phyloP scores from a whole-genome alignment of 768 basidiomycete species.

The Mycena amicta region DNA sequence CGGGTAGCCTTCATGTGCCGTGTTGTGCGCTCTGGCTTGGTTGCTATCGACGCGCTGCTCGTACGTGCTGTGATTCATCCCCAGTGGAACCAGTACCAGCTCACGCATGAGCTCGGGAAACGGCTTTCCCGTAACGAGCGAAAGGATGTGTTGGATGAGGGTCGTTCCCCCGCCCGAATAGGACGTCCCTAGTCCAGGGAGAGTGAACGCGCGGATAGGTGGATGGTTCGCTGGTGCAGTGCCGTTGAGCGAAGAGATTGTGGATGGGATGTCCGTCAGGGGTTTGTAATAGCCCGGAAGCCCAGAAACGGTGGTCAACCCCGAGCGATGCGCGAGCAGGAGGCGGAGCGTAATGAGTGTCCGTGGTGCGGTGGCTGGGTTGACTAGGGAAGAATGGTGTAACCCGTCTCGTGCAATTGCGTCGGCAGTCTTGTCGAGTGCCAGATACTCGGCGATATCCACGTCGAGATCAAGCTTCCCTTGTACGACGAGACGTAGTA shows the following conservation, averaged over 20 bases:
- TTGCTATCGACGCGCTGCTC: background rate
- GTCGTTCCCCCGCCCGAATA: slow-evolving; percentile 13
- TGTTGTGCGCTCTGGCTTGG: slow-evolving; percentile 7
- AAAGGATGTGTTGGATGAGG: slow-evolving; percentile 11
- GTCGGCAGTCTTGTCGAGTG: slow-evolving; percentile 1
- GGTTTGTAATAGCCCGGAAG: slow-evolving; percentile 3
- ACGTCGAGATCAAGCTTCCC: slow-evolving; percentile 7
- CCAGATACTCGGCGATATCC: slow-evolving; percentile 10
- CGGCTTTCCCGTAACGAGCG: slow-evolving; percentile 11
- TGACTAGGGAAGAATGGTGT: background rate
- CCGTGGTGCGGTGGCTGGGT: slow-evolving; percentile 8
- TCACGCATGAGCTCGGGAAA: slow-evolving; percentile 13
- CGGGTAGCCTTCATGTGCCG: slow-evolving; percentile 1
- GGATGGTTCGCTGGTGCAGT: slow-evolving; percentile 2
- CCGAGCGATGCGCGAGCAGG: slow-evolving; percentile 11
- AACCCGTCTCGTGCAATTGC: slow-evolving; percentile 1
- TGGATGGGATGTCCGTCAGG: slow-evolving; percentile 5
- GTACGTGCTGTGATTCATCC: slow-evolving; percentile 11
- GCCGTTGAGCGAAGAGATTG: slow-evolving; percentile 2
- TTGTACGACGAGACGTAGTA: slow-evolving; percentile 10
- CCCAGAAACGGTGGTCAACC: slow-evolving; percentile 10
- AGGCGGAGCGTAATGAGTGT: slow-evolving; percentile 13
- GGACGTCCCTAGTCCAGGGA: slow-evolving; percentile 11
- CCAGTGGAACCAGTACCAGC: slow-evolving; percentile 11
- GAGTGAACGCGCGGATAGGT: slow-evolving; percentile 15